A percentile compares a stretch with the other conserved stretches of the same genome.
Conservation (phyloP, 305 asterid species). For the Solanum chacoense region DNA sequence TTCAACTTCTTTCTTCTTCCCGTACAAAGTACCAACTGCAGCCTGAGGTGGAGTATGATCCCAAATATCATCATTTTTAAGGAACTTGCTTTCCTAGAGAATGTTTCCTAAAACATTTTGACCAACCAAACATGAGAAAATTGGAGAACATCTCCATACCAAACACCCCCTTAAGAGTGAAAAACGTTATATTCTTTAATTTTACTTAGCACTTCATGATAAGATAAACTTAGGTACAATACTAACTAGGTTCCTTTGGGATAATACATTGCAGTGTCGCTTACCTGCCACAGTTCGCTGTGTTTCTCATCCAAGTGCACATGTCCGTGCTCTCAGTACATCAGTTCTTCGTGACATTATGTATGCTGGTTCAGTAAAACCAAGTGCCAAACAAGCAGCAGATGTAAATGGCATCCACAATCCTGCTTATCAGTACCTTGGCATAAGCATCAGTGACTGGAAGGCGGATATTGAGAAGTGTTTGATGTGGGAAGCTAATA, state of each 20-base stretch:
- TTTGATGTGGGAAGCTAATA: conserved; percentile 85
- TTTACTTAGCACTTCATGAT: neutral
- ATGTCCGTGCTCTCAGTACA: conserved; percentile 87
- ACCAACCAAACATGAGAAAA: neutral
- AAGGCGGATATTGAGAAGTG: conserved; percentile 65
- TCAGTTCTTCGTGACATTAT: conserved; percentile 90
- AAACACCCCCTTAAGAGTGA: neutral
- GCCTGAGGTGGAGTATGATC: neutral
- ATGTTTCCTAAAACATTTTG: neutral
- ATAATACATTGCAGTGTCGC: conserved; percentile 49
- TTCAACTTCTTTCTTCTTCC: neutral
- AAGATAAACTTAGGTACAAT: neutral
- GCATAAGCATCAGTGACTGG: conserved; percentile 47
- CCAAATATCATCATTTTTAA: neutral
- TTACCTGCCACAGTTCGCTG: conserved; percentile 70
- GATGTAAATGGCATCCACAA: conserved; percentile 26
- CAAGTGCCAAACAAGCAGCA: conserved; percentile 25
- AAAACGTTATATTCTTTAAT: neutral
- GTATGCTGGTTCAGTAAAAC: conserved; percentile 38
- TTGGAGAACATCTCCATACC: neutral
- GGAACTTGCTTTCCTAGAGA: neutral
- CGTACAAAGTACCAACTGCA: neutral
- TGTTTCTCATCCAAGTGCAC: conserved; percentile 92
- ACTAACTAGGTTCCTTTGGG: neutral
- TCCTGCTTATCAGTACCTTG: conserved; percentile 45